phyloP scores from a whole-genome alignment of 768 basidiomycete genomes.

The Mycena floridula region DNA sequence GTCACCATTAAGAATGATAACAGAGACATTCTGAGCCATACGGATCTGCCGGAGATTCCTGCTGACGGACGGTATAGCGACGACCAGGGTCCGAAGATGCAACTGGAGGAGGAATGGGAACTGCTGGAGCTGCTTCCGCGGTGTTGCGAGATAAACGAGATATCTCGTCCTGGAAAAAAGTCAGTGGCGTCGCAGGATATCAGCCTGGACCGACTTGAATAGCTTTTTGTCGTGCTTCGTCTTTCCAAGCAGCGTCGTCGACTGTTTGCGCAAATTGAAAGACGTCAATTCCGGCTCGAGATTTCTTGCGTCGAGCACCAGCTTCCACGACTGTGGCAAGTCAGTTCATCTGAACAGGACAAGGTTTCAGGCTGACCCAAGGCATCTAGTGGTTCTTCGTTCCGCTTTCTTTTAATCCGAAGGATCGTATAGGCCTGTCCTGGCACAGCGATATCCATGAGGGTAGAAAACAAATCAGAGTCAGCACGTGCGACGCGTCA shows the following conservation, averaged over 20 bases:
- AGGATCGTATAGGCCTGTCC: slow-evolving; percentile 59
- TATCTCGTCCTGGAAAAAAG: slow-evolving; percentile 43
- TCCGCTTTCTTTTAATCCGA: slow-evolving; percentile 78
- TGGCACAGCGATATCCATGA: slow-evolving; percentile 24
- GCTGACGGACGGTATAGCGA: slow-evolving; percentile 47
- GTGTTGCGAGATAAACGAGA: slow-evolving; percentile 43
- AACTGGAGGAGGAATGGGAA: slow-evolving; percentile 6
- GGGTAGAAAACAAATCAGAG: not conserved
- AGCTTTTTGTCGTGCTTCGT: slow-evolving; percentile 46
- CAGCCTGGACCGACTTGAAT: slow-evolving; percentile 46
- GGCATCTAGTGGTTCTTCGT: slow-evolving; percentile 78
- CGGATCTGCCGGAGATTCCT: slow-evolving; percentile 19
- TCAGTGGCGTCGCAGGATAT: not conserved
- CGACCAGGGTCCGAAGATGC: slow-evolving; percentile 21
- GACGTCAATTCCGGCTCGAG: slow-evolving; percentile 48
- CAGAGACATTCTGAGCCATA: not conserved
- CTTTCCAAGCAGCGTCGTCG: slow-evolving; percentile 62
- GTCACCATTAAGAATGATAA: not conserved
- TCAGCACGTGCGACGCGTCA: no score
- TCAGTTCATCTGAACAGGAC: slow-evolving; percentile 5
- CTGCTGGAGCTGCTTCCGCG: slow-evolving; percentile 13
- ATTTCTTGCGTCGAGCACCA: slow-evolving; percentile 53
- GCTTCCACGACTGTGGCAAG: slow-evolving; percentile 56
- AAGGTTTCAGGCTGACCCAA: slow-evolving; percentile 40
- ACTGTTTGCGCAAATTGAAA: slow-evolving; percentile 82